A percentile compares a stretch with the other conserved stretches of the same genome.
Evolutionary conservation across 179 eudicot genomes (phyloP).

Genomic region (Actinidia arguta): DNA sequence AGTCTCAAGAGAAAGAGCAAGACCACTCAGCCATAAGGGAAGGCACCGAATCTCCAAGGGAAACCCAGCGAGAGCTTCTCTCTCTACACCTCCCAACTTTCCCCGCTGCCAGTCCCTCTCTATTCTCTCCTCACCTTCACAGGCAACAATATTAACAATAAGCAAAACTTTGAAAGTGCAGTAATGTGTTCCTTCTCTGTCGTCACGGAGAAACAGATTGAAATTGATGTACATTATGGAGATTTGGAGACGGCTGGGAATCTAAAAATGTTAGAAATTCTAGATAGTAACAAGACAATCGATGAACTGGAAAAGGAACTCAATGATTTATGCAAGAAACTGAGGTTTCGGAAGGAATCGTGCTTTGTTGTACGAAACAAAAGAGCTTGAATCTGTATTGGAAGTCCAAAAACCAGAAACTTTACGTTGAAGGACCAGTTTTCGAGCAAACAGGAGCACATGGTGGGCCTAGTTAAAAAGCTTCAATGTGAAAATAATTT

Average conservation of each 20-base stretch:
- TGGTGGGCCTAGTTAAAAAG: conserved; percentile 36
- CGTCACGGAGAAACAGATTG: conserved; percentile 3
- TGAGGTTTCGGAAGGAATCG: conserved; percentile 34
- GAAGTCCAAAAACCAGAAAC: conserved; percentile 33
- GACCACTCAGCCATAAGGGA: too few relatives aligned
- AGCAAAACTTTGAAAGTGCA: conserved; percentile 5
- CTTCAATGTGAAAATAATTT: conserved; percentile 37
- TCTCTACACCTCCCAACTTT: too few relatives aligned
- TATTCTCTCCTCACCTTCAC: too few relatives aligned
- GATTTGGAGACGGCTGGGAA: conserved; percentile 41
- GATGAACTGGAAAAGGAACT: conserved; percentile 33
- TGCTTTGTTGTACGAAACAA: conserved; percentile 24
- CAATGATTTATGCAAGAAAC: conserved; percentile 29
- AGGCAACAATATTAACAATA: too few relatives aligned
- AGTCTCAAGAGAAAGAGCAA: too few relatives aligned
- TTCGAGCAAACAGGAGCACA: conserved; percentile 27
- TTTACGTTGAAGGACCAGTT: conserved; percentile 36
- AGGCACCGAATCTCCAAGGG: too few relatives aligned
- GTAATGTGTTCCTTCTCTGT: not conserved
- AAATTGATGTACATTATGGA: conserved; percentile 37
- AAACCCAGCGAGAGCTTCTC: too few relatives aligned
- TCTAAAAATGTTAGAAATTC: conserved; percentile 38
- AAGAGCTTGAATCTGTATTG: conserved; percentile 45
- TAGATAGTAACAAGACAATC: conserved; percentile 35
- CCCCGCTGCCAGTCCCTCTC: too few relatives aligned